Evolutionary conservation across 1,284 basidiomycete species (phyloP).

Genomic region (Lignosus rhinocerotis): DNA sequence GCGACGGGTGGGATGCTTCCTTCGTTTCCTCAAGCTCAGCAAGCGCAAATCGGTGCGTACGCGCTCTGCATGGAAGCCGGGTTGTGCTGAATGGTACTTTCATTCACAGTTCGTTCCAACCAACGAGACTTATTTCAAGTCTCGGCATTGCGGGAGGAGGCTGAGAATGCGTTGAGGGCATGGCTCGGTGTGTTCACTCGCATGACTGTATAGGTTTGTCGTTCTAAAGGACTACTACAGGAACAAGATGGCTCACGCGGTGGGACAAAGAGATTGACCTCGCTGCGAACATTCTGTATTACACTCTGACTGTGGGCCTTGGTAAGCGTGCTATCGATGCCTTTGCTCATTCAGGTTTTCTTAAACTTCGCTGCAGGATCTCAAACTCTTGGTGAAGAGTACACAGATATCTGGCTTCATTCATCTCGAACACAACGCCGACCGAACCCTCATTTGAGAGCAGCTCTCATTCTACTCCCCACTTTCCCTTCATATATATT

Average conservation of each 20-base stretch:
- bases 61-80: not conserved
- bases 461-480: slow-evolving; percentile 65
- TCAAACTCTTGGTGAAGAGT: slow-evolving; percentile 90
- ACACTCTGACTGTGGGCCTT: slow-evolving; percentile 74
- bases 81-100: slow-evolving; percentile 6
- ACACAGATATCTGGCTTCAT: slow-evolving; percentile 83
- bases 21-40: slow-evolving; percentile 71
- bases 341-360: not conserved
- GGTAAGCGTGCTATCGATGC: slow-evolving; percentile 44
- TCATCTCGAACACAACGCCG: slow-evolving; percentile 42
- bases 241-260: slow-evolving; percentile 82
- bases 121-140: slow-evolving; percentile 85
- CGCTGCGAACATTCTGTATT: slow-evolving; percentile 71
- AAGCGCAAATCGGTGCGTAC: slow-evolving; percentile 82
- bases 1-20: slow-evolving; percentile 31
- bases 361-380: slow-evolving; percentile 46
- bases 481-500: slow-evolving; percentile 62
- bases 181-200: slow-evolving; percentile 63
- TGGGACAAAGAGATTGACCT: slow-evolving; percentile 83
- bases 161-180: slow-evolving; percentile 73
- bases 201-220: not conserved
- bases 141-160: slow-evolving; percentile 71
- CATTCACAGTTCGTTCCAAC: slow-evolving; percentile 72
- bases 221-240: slow-evolving; percentile 39
- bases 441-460: slow-evolving; percentile 47